These are phyloP conservation scores for Diaporthe citrichinensis DNA, from an alignment of 2,329 filamentous ascomycete genomes.

Conservation along the genomic window DNA sequence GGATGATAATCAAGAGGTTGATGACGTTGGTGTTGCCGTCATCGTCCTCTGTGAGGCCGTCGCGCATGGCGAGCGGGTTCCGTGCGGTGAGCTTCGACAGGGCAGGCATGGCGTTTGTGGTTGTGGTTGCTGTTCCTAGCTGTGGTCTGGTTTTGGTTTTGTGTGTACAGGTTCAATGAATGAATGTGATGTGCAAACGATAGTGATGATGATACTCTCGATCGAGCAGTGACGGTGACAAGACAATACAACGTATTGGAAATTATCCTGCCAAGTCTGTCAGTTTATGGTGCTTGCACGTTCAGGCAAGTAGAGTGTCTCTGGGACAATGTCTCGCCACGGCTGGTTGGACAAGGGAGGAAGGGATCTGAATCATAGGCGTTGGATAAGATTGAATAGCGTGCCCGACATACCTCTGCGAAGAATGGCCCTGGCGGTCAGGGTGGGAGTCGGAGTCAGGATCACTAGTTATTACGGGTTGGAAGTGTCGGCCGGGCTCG, in stretches of 20 bases:
- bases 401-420: constrained; percentile 37
- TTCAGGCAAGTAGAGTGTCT: not conserved
- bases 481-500: constrained; percentile 31
- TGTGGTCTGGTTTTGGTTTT: constrained; percentile 20
- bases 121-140: constrained; percentile 40
- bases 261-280: constrained; percentile 35
- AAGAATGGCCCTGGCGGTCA: constrained; percentile 37
- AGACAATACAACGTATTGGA: constrained; percentile 16
- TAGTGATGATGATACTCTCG: constrained; percentile 28
- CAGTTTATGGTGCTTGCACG: constrained; percentile 17
- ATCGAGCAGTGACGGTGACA: constrained; percentile 31
- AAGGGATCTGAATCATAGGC: constrained; percentile 30
- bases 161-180: constrained; percentile 35
- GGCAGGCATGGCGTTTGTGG: constrained; percentile 53
- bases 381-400: not conserved
- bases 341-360: constrained; percentile 30
- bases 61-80: constrained; percentile 64
- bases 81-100: constrained; percentile 56
- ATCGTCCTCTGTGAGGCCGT: constrained; percentile 40
- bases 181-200: constrained; percentile 30
- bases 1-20: constrained; percentile 83
- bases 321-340: constrained; percentile 35
- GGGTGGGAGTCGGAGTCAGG: constrained; percentile 26
- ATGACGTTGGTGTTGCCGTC: constrained; percentile 59
- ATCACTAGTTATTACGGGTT: constrained; percentile 39